phyloP scores from a whole-genome alignment of 768 basidiomycete genomes.

The Podaxis sp. region DNA sequence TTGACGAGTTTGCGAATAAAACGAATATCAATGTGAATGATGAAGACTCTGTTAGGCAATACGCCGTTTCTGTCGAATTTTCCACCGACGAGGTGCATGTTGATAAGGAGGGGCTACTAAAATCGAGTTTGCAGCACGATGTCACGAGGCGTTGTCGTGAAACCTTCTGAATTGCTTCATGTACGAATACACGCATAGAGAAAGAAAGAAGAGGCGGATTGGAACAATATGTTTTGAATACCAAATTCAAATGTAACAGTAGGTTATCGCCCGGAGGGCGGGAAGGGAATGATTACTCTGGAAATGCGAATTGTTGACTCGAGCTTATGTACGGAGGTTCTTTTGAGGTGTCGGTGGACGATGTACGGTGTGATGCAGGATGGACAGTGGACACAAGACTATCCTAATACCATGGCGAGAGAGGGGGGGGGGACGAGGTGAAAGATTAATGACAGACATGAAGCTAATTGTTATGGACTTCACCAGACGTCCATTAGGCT shows the following conservation, averaged over 20 bases:
- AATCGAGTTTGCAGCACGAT: constrained; percentile 19
- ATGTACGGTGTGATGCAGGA: neutral
- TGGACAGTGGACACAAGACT: neutral
- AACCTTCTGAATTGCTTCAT: neutral
- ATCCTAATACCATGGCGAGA: neutral
- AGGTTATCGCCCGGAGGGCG: neutral
- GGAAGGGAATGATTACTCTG: neutral
- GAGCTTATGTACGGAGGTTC: neutral
- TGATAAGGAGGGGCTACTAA: constrained; percentile 35
- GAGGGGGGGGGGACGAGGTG: neutral
- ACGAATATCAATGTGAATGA: constrained; percentile 46
- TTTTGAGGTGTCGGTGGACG: neutral
- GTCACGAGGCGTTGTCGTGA: constrained; percentile 20
- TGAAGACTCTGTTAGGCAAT: constrained; percentile 37
- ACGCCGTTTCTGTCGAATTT: constrained; percentile 49
- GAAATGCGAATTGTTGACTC: neutral
- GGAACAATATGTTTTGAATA: neutral
- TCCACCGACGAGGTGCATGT: constrained; percentile 56
- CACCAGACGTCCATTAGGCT: too few relatives aligned
- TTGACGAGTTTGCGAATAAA: constrained; percentile 49
- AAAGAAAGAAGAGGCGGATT: neutral
- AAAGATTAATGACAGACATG: neutral
- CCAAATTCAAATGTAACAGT: neutral
- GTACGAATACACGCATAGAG: neutral
- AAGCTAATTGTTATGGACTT: too few relatives aligned